These are phyloP conservation scores for Coemansia sp. DNA, from an alignment of 192 early-diverging fungal genomes.

Conservation along the genomic window DNA sequence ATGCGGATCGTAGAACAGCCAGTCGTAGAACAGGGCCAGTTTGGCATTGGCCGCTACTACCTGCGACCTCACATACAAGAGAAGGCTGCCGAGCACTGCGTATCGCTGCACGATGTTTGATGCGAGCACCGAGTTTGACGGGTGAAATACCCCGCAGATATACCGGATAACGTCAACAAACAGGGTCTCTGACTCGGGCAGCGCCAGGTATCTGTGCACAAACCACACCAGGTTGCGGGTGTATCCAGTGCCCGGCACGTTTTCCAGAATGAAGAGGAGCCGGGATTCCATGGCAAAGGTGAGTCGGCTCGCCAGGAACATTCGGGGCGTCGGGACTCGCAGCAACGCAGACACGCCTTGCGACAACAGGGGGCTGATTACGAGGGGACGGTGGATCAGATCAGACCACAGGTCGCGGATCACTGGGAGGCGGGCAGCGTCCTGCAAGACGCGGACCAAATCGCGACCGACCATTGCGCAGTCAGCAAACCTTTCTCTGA, in stretches of 20 bases:
- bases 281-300: slow-evolving; percentile 69
- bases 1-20: slow-evolving; percentile 65
- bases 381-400: slow-evolving; percentile 52
- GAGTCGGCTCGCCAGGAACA: slow-evolving; percentile 59
- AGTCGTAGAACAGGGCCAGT: slow-evolving; percentile 73
- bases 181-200: slow-evolving; percentile 60
- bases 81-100: slow-evolving; percentile 60
- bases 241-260: slow-evolving; percentile 52
- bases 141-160: slow-evolving; percentile 69
- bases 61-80: slow-evolving; percentile 59
- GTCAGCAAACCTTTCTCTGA: slow-evolving; percentile 58
- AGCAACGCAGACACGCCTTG: slow-evolving; percentile 54
- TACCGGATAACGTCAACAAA: slow-evolving; percentile 70
- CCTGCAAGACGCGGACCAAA: slow-evolving; percentile 63
- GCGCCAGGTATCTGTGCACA: slow-evolving; percentile 57
- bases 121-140: slow-evolving; percentile 66
- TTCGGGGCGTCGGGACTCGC: slow-evolving; percentile 59
- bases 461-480: slow-evolving; percentile 66
- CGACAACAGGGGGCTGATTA: slow-evolving; percentile 55
- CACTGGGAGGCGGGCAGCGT: slow-evolving; percentile 54
- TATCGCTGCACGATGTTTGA: slow-evolving; percentile 72
- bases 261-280: slow-evolving; percentile 63
- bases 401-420: slow-evolving; percentile 60
- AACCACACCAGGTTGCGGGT: slow-evolving; percentile 67
- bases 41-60: slow-evolving; percentile 65